Evolutionary conservation across 2,329 filamentous ascomycete genomes (phyloP).

Genomic region (Allantophomopsis lycopodina): DNA sequence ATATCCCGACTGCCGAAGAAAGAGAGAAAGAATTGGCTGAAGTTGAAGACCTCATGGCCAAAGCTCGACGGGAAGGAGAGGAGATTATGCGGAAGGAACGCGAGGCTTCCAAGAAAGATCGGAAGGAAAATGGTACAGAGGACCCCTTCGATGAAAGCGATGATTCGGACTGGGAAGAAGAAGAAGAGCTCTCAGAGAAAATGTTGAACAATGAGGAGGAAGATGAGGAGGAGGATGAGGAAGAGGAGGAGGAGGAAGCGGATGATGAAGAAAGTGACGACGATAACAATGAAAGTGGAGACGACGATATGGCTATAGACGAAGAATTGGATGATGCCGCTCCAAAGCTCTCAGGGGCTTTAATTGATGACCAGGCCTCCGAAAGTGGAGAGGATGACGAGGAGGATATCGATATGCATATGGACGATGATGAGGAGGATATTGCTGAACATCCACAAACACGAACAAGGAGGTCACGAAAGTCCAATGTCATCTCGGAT

Average conservation of each 20-base stretch:
- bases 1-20: slow-evolving; percentile 77
- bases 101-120: slow-evolving; percentile 53
- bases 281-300: slow-evolving; percentile 22
- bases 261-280: slow-evolving; percentile 20
- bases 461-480: slow-evolving; percentile 7
- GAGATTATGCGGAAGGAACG: slow-evolving; percentile 69
- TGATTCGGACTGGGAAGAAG: slow-evolving; percentile 37
- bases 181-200: slow-evolving; percentile 22
- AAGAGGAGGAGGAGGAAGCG: slow-evolving; percentile 19
- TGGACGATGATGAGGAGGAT: slow-evolving; percentile 20
- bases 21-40: slow-evolving; percentile 68
- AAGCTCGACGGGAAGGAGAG: slow-evolving; percentile 66
- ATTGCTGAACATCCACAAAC: slow-evolving; percentile 5
- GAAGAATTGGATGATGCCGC: slow-evolving; percentile 18
- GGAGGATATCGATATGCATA: slow-evolving; percentile 10
- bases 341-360: slow-evolving; percentile 16
- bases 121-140: slow-evolving; percentile 27
- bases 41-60: slow-evolving; percentile 79
- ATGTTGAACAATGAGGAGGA: slow-evolving; percentile 27
- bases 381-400: slow-evolving; percentile 24
- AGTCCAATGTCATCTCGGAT: slow-evolving; percentile 21
- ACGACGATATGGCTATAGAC: slow-evolving; percentile 4
- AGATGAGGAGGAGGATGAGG: slow-evolving; percentile 18
- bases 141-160: slow-evolving; percentile 35
- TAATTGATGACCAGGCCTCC: slow-evolving; percentile 18